Conservation (phyloP, 495 filamentous ascomycete genomes). For the Penicillium robsamsonii region DNA sequence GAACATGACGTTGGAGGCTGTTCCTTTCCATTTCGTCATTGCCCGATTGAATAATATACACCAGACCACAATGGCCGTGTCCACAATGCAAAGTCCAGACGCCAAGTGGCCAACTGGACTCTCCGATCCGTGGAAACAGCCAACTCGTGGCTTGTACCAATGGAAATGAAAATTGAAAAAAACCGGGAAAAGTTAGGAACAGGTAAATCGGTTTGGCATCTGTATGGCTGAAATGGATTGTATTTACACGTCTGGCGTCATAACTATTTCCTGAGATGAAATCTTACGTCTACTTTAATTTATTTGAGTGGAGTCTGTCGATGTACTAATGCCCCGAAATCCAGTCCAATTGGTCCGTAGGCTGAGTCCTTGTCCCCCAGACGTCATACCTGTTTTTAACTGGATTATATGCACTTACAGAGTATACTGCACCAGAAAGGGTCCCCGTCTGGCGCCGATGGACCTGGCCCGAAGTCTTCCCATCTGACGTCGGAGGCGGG, state of each 20-base stretch:
- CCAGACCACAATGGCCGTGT: conserved; percentile 2
- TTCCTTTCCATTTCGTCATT: not conserved
- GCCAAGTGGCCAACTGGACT: not conserved
- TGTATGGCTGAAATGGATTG: not conserved
- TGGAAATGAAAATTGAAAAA: not conserved
- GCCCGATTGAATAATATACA: too few species aligned
- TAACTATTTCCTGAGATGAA: not conserved
- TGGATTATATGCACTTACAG: too few species aligned
- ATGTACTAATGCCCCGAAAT: conserved; percentile 12
- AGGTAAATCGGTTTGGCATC: not conserved
- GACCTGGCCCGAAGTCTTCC: not conserved
- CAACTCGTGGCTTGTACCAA: conserved; percentile 20
- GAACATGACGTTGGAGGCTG: conserved; percentile 33
- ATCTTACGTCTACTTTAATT: conserved; percentile 28
- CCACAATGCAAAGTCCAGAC: not conserved
- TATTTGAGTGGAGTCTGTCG: conserved; percentile 23
- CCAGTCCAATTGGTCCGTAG: conserved; percentile 16
- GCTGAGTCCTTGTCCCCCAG: too few species aligned
- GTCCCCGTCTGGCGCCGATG: not conserved
- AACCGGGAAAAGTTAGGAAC: conserved; percentile 1
- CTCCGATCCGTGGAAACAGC: conserved; percentile 24
- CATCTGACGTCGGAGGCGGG: conserved; percentile 37
- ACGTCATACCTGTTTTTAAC: conserved; percentile 16
- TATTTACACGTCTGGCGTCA: conserved; percentile 20
- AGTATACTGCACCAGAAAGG: too few species aligned